Base-by-base conservation (phyloP, 495 filamentous ascomycete genomes). In the Poronia punctata region DNA sequence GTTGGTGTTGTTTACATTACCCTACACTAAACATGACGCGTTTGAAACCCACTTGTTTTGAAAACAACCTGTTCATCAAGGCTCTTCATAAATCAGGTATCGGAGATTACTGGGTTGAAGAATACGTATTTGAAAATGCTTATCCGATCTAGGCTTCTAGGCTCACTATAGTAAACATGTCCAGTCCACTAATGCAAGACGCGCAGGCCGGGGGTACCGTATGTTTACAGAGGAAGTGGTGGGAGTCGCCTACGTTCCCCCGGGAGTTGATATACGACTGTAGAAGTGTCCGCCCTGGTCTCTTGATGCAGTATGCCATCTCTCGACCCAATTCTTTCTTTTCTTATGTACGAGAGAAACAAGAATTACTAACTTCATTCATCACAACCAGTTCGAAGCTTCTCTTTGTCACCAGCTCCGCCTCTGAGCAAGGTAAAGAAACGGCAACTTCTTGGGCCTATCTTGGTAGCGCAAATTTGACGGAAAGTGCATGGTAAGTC, bases 231-330 rank as follows among this genome's bases (percentile, higher is more conserved):
- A 51, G 67, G 2, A 72, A 70, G 39, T 89, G 80, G 78, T 95
- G 78, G 66, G 60, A 79, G 6, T 56, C 68, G 0, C 40, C 60
- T 0, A 71, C 63, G 0, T 96, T 96, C 48, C 90, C 92, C 0
- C 66, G 68, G 11, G 48, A 69, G n/a, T 50, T 84, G 0, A 50
- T 97, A 45, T 75, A 76, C 12, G 88, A 98, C 46, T 90, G 83
- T 55, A 61, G 70, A 30, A 94, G 83, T 37, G 59, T 61, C 12
- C 61, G 89, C 10, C 27, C 50, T 12, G 82, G 83, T 1, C 46
- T 94, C 7, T 65, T 98, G 41, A 90, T 93, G 72, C 92, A 98
- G n/a, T n/a, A n/a, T n/a, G n/a, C n/a, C n/a, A n/a, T n/a, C n/a
- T n/a, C n/a, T n/a, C n/a, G n/a, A n/a, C n/a, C n/a, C n/a, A n/a